Percentiles rank a stretch among this genome's conserved stretches.
These are phyloP conservation scores for Myochromella boudieri DNA, from an alignment of 768 basidiomycete genomes.

Conservation along the genomic window DNA sequence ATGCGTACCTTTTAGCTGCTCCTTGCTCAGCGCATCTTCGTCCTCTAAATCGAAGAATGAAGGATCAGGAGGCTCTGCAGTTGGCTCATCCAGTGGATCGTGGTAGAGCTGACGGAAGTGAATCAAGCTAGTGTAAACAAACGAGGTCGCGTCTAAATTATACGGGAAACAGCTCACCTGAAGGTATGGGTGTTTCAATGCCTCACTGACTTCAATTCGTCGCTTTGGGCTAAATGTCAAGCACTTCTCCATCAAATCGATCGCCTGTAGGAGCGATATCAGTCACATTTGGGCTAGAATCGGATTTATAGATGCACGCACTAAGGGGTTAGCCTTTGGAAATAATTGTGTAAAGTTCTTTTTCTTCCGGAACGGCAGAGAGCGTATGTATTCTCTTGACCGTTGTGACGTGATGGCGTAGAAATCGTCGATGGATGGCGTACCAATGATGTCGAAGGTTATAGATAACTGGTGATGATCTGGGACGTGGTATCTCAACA, in stretches of 20 bases:
- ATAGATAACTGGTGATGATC: slow-evolving; percentile 93
- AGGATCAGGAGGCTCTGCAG: slow-evolving; percentile 71
- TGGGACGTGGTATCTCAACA: too few species aligned
- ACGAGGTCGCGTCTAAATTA: too few species aligned
- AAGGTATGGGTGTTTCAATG: slow-evolving; percentile 87
- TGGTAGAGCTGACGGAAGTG: slow-evolving; percentile 68
- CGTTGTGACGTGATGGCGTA: slow-evolving; percentile 83
- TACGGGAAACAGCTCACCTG: slow-evolving; percentile 64
- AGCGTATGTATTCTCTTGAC: slow-evolving; percentile 84
- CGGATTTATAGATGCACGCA: slow-evolving; percentile 28
- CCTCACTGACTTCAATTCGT: slow-evolving; percentile 85
- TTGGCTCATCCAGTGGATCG: slow-evolving; percentile 86
- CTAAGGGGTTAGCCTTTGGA: slow-evolving; percentile 70
- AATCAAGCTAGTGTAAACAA: too few species aligned
- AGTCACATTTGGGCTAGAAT: too few species aligned
- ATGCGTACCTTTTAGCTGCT: slow-evolving; percentile 61
- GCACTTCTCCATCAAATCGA: slow-evolving; percentile 78
- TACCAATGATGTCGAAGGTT: slow-evolving; percentile 93
- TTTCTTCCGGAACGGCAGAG: slow-evolving; percentile 83
- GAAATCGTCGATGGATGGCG: slow-evolving; percentile 89
- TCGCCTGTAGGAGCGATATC: slow-evolving; percentile 40
- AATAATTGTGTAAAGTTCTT: slow-evolving; percentile 69
- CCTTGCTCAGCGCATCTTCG: slow-evolving; percentile 61
- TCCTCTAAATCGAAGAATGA: slow-evolving; percentile 85
- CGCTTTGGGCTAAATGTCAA: slow-evolving; percentile 85